A percentile compares a stretch with the other conserved stretches of the same genome.
Evolutionary conservation across 1,284 basidiomycete species (phyloP).

Genomic region (Psilocybe mexicana): DNA sequence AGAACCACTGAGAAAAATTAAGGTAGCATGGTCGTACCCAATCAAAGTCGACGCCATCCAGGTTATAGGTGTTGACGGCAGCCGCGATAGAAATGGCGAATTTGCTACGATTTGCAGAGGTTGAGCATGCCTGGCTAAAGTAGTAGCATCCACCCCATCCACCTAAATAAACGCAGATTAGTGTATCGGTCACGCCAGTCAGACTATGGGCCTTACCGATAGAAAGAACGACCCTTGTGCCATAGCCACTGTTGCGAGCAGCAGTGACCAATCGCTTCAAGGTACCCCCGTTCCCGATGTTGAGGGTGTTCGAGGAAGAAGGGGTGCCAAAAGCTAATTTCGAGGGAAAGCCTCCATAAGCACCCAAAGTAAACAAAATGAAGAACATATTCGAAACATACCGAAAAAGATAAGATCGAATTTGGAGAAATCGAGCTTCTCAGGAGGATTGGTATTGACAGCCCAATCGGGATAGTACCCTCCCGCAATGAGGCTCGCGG

Average conservation of each 20-base stretch:
- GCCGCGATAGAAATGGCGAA: conserved; percentile 63
- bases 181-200: background rate
- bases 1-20: no score
- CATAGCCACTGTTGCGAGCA: conserved; percentile 58
- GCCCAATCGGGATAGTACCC: conserved; percentile 61
- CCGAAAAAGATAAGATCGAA: conserved; percentile 78
- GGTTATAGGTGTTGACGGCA: conserved; percentile 59
- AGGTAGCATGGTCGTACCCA: conserved; percentile 42
- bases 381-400: conserved; percentile 33
- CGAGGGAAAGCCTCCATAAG: background rate
- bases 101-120: conserved; percentile 47
- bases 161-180: conserved; percentile 28
- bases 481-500: conserved; percentile 34
- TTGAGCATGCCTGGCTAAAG: conserved; percentile 65
- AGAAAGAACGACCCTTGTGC: conserved; percentile 68
- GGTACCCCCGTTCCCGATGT: conserved; percentile 54
- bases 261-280: conserved; percentile 63
- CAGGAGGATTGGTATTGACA: conserved; percentile 55
- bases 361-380: background rate
- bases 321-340: conserved; percentile 70
- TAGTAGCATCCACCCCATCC: conserved; percentile 58
- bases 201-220: conserved; percentile 52
- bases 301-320: conserved; percentile 54
- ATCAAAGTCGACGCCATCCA: conserved; percentile 78
- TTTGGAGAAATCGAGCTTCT: conserved; percentile 65